Percentiles rank a stretch among this genome's conserved stretches.
These are phyloP conservation scores for Blastobotrys ciferrii DNA, from an alignment of 1,139 yeast species.

Conservation along the genomic window DNA sequence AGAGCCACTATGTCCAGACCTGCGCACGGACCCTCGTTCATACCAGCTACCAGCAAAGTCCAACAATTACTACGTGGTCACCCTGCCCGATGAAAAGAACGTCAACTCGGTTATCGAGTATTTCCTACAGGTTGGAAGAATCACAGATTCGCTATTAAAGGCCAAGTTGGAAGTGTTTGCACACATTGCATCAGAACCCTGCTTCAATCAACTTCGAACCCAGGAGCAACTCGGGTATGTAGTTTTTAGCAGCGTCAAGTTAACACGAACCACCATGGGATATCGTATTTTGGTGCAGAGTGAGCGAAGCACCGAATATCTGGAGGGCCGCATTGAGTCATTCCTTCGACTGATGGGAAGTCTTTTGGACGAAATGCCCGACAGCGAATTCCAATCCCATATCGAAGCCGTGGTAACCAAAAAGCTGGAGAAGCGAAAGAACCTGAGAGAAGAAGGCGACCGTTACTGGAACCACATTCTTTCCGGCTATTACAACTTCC, in stretches of 20 bases:
- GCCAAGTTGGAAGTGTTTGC: constrained; percentile 64
- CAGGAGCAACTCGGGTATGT: constrained; percentile 90
- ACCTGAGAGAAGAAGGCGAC: constrained; percentile 69
- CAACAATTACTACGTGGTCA: constrained; percentile 49
- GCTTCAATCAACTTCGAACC: constrained; percentile 84
- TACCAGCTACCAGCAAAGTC: constrained; percentile 47
- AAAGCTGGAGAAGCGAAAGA: constrained; percentile 70
- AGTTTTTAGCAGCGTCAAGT: constrained; percentile 73
- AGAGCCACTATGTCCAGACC: constrained; percentile 35
- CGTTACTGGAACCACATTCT: constrained; percentile 67
- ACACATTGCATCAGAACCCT: constrained; percentile 78
- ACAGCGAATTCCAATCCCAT: constrained; percentile 65
- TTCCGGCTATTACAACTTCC: constrained; percentile 77
- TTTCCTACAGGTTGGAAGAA: constrained; percentile 63
- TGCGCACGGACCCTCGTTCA: constrained; percentile 50
- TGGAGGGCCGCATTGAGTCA: constrained; percentile 73
- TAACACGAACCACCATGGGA: constrained; percentile 73
- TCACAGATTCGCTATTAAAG: constrained; percentile 38
- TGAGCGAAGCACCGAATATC: constrained; percentile 69
- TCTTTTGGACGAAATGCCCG: constrained; percentile 46
- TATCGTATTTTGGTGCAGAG: constrained; percentile 81
- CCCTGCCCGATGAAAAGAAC: constrained; percentile 63
- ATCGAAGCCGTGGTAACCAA: constrained; percentile 64
- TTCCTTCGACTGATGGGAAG: constrained; percentile 49
- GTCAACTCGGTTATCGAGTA: constrained; percentile 84